These are phyloP conservation scores for Pythium sp. DNA, from an alignment of 352 stramenopile genomes.

Conservation along the genomic window DNA sequence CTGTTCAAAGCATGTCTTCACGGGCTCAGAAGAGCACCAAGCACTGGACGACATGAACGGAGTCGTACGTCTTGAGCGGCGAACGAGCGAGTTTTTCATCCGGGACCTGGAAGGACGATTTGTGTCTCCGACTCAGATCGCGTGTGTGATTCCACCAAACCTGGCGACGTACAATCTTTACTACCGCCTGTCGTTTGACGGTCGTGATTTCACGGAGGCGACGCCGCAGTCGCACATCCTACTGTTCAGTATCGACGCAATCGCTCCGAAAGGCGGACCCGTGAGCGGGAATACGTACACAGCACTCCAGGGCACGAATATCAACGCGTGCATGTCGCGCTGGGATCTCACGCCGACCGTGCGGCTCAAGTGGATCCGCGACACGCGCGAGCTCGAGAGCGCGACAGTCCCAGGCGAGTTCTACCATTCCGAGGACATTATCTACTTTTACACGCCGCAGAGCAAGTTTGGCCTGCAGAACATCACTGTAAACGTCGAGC, in stretches of 20 bases:
- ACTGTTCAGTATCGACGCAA: slow-evolving; percentile 48
- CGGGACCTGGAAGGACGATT: slow-evolving; percentile 39
- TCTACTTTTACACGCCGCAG: slow-evolving; percentile 78
- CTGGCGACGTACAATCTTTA: slow-evolving; percentile 62
- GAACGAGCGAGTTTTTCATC: slow-evolving; percentile 37
- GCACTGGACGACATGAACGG: slow-evolving; percentile 36
- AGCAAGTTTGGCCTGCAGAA: slow-evolving; percentile 76
- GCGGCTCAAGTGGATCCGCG: slow-evolving; percentile 56
- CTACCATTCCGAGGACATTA: slow-evolving; percentile 53
- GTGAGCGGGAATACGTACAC: slow-evolving; percentile 74
- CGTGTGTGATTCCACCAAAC: slow-evolving; percentile 39
- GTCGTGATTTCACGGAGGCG: slow-evolving; percentile 42
- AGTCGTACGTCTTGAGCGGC: slow-evolving; percentile 24
- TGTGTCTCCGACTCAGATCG: slow-evolving; percentile 36
- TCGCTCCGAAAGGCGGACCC: slow-evolving; percentile 56
- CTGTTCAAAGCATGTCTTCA: slow-evolving; percentile 31
- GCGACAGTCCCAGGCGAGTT: slow-evolving; percentile 52
- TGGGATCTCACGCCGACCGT: slow-evolving; percentile 30
- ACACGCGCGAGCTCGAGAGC: slow-evolving; percentile 55
- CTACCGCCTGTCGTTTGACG: slow-evolving; percentile 65
- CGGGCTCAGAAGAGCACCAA: slow-evolving; percentile 23
- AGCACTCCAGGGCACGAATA: slow-evolving; percentile 54
- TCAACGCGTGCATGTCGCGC: slow-evolving; percentile 42
- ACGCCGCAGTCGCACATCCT: slow-evolving; percentile 31
- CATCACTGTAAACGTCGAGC: slow-evolving; percentile 53